These are phyloP conservation scores for Strobilomyces dryophilus DNA, from an alignment of 768 basidiomycete genomes.

Conservation along the genomic window DNA sequence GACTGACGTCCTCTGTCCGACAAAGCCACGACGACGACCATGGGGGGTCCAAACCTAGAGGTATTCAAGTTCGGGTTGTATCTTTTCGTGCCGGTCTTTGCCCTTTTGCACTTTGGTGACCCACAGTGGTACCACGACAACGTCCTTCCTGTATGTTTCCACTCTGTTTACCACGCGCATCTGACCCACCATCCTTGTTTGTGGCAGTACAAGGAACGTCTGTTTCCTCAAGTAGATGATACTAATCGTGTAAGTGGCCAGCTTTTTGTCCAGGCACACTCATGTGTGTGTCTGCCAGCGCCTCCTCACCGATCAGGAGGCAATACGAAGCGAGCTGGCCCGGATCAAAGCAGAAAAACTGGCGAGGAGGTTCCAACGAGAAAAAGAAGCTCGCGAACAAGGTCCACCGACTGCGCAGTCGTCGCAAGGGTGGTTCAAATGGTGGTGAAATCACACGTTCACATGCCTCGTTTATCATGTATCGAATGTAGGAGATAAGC, in stretches of 20 bases:
- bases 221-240: slow-evolving; percentile 63
- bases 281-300: slow-evolving; percentile 33
- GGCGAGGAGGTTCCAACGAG: slow-evolving; percentile 39
- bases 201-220: slow-evolving; percentile 62
- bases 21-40: slow-evolving; percentile 15
- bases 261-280: slow-evolving; percentile 1
- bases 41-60: slow-evolving; percentile 82
- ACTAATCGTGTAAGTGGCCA: slow-evolving; percentile 42
- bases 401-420: slow-evolving; percentile 7
- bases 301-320: slow-evolving; percentile 62
- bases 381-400: slow-evolving; percentile 33
- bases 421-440: slow-evolving; percentile 27
- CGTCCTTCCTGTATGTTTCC: slow-evolving; percentile 63
- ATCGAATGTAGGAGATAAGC: no score
- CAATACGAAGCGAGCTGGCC: slow-evolving; percentile 64
- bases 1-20: no score
- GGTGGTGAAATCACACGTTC: slow-evolving; percentile 13
- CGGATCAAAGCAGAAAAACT: slow-evolving; percentile 65
- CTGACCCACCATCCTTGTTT: not conserved
- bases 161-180: not conserved
- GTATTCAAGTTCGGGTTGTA: slow-evolving; percentile 88
- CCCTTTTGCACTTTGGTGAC: slow-evolving; percentile 83
- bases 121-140: slow-evolving; percentile 80
- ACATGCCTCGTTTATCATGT: not conserved
- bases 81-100: slow-evolving; percentile 77